These are phyloP conservation scores for Candida glaebosa DNA, from an alignment of 805 yeast genomes.

Conservation along the genomic window DNA sequence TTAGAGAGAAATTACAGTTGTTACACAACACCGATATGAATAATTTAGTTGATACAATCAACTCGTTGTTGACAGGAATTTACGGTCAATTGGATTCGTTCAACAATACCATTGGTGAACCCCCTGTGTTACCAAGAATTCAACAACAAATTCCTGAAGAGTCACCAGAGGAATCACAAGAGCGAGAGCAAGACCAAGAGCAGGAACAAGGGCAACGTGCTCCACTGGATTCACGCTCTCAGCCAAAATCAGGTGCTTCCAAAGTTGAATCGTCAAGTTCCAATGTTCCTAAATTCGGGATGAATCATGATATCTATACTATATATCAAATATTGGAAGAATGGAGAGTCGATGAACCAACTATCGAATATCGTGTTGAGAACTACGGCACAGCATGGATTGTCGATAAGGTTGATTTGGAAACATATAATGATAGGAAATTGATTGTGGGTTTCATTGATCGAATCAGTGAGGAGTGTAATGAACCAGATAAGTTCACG, in stretches of 20 bases:
- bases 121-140: not conserved
- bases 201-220: not conserved
- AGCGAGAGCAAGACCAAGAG: not conserved
- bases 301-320: slow-evolving; percentile 11
- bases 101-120: slow-evolving; percentile 5
- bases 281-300: slow-evolving; percentile 8
- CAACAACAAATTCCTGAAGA: not conserved
- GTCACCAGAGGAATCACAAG: not conserved
- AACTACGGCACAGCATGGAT: slow-evolving; percentile 12
- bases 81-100: slow-evolving; percentile 4
- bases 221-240: not conserved
- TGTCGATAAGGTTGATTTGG: slow-evolving; percentile 12
- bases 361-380: slow-evolving; percentile 7
- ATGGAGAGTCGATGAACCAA: slow-evolving; percentile 10
- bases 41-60: slow-evolving; percentile 5
- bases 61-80: slow-evolving; percentile 4
- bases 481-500: slow-evolving; percentile 8
- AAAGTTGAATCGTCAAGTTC: not conserved
- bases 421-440: slow-evolving; percentile 10
- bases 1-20: slow-evolving; percentile 4
- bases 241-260: not conserved
- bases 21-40: slow-evolving; percentile 5
- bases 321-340: slow-evolving; percentile 14
- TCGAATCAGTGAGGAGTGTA: slow-evolving; percentile 9
- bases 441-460: slow-evolving; percentile 12